phyloP scores from a whole-genome alignment of 805 yeast species.

The Candida mattraensis region DNA sequence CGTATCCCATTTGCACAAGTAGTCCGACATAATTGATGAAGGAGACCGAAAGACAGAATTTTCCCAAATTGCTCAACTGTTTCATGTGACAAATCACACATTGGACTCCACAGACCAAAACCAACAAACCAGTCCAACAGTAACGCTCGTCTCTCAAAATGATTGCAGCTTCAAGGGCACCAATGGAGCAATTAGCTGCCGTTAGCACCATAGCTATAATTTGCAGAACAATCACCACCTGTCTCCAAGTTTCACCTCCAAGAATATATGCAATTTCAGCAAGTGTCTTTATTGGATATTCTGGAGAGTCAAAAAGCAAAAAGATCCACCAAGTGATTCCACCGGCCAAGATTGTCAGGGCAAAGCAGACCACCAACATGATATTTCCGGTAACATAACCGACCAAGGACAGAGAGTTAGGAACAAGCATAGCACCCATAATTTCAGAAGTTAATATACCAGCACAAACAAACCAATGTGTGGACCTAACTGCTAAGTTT shows the following conservation, averaged over 20 bases:
- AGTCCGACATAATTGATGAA: conserved; percentile 19
- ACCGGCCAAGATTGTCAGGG: conserved; percentile 41
- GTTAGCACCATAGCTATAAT: conserved; percentile 41
- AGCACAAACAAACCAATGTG: conserved; percentile 21
- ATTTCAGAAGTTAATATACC: conserved; percentile 25
- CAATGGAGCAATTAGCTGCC: conserved; percentile 40
- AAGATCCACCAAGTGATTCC: conserved; percentile 37
- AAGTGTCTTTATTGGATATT: conserved; percentile 42
- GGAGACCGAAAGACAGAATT: conserved; percentile 20
- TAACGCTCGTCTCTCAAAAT: conserved; percentile 35
- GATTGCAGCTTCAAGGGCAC: conserved; percentile 41
- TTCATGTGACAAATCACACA: conserved; percentile 42
- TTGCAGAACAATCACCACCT: conserved; percentile 37
- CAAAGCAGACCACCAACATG: conserved; percentile 15
- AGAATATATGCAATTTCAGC: conserved; percentile 42
- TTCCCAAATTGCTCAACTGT: conserved; percentile 37
- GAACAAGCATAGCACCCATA: conserved; percentile 24
- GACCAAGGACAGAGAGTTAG: conserved; percentile 14
- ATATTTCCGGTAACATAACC: conserved; percentile 20
- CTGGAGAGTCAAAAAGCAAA: conserved; percentile 40
- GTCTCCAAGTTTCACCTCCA: conserved; percentile 35
- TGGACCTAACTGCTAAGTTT: conserved; percentile 18
- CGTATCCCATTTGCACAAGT: conserved; percentile 19
- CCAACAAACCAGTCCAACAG: conserved; percentile 40
- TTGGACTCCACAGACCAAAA: conserved; percentile 42